A percentile compares a stretch with the other conserved stretches of the same genome.
Conservation (phyloP, 148 eudicot genomes). For the Rhododendron ovatum region DNA sequence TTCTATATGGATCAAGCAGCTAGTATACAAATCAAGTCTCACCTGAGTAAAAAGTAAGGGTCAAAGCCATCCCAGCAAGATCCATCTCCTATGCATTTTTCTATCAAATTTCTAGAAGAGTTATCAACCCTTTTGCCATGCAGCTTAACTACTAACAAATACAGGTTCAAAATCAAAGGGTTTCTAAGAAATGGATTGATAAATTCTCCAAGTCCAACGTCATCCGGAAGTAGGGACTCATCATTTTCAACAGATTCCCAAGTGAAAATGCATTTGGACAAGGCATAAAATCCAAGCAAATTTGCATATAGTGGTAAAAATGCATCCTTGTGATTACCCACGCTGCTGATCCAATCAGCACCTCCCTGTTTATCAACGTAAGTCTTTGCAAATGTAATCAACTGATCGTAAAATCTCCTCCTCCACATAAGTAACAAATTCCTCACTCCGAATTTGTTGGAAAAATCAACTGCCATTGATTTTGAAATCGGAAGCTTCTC, state of each 20-base stretch:
- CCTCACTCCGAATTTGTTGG: slow-evolving; percentile 12
- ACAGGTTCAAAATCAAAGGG: slow-evolving; percentile 61
- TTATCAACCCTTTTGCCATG: slow-evolving; percentile 41
- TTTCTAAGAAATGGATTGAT: slow-evolving; percentile 66
- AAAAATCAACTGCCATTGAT: slow-evolving; percentile 14
- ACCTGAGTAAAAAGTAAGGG: slow-evolving; percentile 73
- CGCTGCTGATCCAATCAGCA: slow-evolving; percentile 75
- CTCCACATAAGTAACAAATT: slow-evolving; percentile 50
- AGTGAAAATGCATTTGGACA: slow-evolving; percentile 51
- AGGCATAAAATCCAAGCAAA: slow-evolving; percentile 61
- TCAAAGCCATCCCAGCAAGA: slow-evolving; percentile 63
- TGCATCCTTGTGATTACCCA: slow-evolving; percentile 90
- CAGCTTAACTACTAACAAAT: slow-evolving; percentile 36
- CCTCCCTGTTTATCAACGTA: slow-evolving; percentile 35
- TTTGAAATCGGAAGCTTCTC: slow-evolving; percentile 45
- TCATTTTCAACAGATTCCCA: slow-evolving; percentile 31
- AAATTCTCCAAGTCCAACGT: slow-evolving; percentile 46
- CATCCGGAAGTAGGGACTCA: slow-evolving; percentile 37
- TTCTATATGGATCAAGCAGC: background rate
- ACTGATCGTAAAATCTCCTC: slow-evolving; percentile 43
- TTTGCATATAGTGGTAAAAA: slow-evolving; percentile 83
- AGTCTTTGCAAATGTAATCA: slow-evolving; percentile 41
- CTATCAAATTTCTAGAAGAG: slow-evolving; percentile 19
- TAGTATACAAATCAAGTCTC: slow-evolving; percentile 13
- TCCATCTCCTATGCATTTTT: slow-evolving; percentile 16